These are phyloP conservation scores for Adansonia grandidieri DNA, from an alignment of 441 rosid species.

Conservation along the genomic window DNA sequence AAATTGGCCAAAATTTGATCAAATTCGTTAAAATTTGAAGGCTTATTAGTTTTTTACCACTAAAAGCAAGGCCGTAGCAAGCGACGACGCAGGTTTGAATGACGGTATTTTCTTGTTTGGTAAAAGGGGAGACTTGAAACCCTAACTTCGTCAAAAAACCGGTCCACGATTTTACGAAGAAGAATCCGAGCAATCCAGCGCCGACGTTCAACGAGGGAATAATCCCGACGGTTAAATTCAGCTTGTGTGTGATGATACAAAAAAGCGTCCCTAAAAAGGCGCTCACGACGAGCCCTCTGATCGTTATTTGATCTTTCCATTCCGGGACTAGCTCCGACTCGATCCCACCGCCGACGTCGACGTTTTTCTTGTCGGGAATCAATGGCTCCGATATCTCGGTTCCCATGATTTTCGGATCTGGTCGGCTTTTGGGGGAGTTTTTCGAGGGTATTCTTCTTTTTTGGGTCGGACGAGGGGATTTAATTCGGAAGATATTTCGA, in stretches of 20 bases:
- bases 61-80: constrained; percentile 89
- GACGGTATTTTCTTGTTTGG: constrained; percentile 85
- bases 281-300: constrained; percentile 69
- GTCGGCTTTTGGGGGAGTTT: too few species aligned
- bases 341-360: constrained; percentile 10
- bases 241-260: constrained; percentile 86
- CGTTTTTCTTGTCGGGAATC: constrained; percentile 36
- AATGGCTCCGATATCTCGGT: constrained; percentile 62
- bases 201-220: constrained; percentile 82
- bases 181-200: constrained; percentile 85
- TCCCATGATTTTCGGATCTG: constrained; percentile 46
- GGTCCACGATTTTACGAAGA: constrained; percentile 85
- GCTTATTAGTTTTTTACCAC: constrained; percentile 47
- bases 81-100: constrained; percentile 94
- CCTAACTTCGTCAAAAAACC: constrained; percentile 65
- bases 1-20: neutral
- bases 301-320: constrained; percentile 88
- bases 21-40: neutral
- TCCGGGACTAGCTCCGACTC: constrained; percentile 53
- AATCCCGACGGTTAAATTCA: constrained; percentile 84
- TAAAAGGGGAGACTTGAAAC: constrained; percentile 60
- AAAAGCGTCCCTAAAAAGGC: constrained; percentile 68
- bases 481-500: neutral
- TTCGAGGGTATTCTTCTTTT: neutral
- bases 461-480: neutral